Conservation (phyloP, 768 basidiomycete genomes). For the Mycena polygramma region DNA sequence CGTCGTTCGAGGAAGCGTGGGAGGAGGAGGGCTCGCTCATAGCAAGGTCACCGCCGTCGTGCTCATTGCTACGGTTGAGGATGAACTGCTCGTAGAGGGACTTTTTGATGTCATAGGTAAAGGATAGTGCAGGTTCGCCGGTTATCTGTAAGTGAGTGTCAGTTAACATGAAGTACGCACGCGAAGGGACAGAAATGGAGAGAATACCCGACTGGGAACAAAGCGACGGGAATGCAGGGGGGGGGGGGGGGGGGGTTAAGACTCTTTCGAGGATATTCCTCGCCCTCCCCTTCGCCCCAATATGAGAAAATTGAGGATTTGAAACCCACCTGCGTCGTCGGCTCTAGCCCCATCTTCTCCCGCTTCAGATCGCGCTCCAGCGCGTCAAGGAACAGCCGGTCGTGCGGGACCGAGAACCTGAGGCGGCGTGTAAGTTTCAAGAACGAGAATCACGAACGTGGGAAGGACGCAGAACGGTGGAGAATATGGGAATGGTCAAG, state of each 20-base stretch:
- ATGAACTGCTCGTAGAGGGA: slow-evolving; percentile 92
- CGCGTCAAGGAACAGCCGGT: slow-evolving; percentile 96
- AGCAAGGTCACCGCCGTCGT: too few relatives aligned
- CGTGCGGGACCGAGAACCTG: slow-evolving; percentile 98
- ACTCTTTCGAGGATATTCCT: too few relatives aligned
- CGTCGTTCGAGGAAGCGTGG: too few relatives aligned
- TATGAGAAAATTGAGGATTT: not conserved
- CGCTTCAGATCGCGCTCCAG: slow-evolving; percentile 96
- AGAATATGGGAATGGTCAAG: too few relatives aligned
- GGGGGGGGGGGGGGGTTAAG: too few relatives aligned
- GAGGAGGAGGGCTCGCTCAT: not conserved
- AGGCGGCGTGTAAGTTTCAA: not conserved
- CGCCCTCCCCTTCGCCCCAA: too few relatives aligned
- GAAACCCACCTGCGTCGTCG: slow-evolving; percentile 72
- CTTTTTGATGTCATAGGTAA: slow-evolving; percentile 88
- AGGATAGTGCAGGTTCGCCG: slow-evolving; percentile 91
- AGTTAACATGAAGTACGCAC: too few relatives aligned
- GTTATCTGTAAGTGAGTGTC: slow-evolving; percentile 43
- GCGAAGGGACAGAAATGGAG: too few relatives aligned
- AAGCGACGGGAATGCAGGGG: too few relatives aligned
- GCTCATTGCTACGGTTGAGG: slow-evolving; percentile 33
- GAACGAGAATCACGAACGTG: too few relatives aligned
- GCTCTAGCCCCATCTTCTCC: slow-evolving; percentile 90
- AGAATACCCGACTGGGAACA: too few relatives aligned
- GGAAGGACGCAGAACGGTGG: too few relatives aligned